Conservation (phyloP, 2,329 filamentous ascomycete genomes). For the Trichoderma sp. region DNA sequence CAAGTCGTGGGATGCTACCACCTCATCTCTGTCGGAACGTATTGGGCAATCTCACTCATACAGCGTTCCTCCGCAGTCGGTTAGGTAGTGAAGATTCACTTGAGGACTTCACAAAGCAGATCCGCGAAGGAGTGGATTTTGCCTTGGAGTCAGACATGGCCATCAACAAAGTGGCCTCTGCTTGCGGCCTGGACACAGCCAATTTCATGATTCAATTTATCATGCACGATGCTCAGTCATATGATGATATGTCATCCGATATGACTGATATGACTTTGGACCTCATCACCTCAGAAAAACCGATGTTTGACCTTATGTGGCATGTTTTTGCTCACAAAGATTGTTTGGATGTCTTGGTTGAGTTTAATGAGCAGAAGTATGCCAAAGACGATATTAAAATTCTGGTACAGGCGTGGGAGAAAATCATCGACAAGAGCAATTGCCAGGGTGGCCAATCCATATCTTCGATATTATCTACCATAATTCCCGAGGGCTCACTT, state of each 20-base stretch:
- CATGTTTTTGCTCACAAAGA: neutral
- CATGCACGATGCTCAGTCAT: neutral
- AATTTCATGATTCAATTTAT: neutral
- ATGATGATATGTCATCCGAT: neutral
- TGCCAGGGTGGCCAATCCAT: neutral
- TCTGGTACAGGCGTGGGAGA: neutral
- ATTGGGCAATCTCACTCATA: neutral
- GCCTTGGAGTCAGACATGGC: neutral
- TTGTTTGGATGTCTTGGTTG: neutral
- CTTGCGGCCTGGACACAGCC: neutral
- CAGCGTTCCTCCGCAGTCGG: neutral
- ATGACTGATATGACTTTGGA: neutral
- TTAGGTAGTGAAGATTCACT: neutral
- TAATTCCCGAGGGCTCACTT: neutral
- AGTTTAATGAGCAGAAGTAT: neutral
- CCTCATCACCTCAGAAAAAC: neutral
- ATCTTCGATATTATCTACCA: neutral
- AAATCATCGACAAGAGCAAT: neutral
- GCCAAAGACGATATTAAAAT: neutral
- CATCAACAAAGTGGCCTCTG: neutral
- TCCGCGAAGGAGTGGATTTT: neutral
- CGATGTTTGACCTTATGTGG: neutral
- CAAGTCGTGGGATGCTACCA: neutral
- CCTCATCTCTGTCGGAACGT: neutral
- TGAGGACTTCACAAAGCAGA: neutral